A percentile compares a stretch with the other conserved stretches of the same genome.
These are phyloP conservation scores for Zelopaecilomyces penicillatus DNA, from an alignment of 2,329 filamentous ascomycete species.

Conservation along the genomic window DNA sequence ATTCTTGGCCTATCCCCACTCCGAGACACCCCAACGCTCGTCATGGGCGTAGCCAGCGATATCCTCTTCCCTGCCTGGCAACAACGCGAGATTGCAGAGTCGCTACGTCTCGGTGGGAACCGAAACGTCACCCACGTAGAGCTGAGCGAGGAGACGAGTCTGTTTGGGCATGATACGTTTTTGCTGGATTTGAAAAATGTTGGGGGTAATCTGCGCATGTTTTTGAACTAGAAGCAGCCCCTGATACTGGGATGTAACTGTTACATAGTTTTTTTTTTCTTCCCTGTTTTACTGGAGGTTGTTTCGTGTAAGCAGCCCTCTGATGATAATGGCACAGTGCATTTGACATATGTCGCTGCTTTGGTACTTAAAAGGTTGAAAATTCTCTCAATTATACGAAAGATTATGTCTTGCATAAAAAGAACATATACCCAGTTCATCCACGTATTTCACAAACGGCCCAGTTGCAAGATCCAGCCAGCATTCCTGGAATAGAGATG, in stretches of 20 bases:
- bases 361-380: too few species aligned
- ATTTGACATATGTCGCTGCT: too few species aligned
- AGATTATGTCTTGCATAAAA: too few species aligned
- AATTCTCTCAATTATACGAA: too few species aligned
- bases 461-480: neutral
- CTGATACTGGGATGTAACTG: too few species aligned
- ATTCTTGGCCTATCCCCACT: slow-evolving; percentile 65
- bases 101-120: slow-evolving; percentile 70
- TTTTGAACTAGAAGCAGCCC: slow-evolving; percentile 44
- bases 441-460: too few species aligned
- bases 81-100: slow-evolving; percentile 85
- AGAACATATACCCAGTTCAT: too few species aligned
- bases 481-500: too few species aligned
- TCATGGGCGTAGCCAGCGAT: slow-evolving; percentile 91
- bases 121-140: slow-evolving; percentile 78
- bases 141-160: slow-evolving; percentile 83
- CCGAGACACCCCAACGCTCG: slow-evolving; percentile 69
- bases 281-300: too few species aligned
- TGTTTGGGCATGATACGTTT: slow-evolving; percentile 97
- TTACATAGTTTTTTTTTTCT: too few species aligned
- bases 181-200: slow-evolving; percentile 87
- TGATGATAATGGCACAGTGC: too few species aligned
- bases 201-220: slow-evolving; percentile 71
- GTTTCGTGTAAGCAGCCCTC: too few species aligned
- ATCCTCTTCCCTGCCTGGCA: slow-evolving; percentile 98